Base-by-base conservation (phyloP, 805 yeast genomes). In the Ogataea neopini region DNA sequence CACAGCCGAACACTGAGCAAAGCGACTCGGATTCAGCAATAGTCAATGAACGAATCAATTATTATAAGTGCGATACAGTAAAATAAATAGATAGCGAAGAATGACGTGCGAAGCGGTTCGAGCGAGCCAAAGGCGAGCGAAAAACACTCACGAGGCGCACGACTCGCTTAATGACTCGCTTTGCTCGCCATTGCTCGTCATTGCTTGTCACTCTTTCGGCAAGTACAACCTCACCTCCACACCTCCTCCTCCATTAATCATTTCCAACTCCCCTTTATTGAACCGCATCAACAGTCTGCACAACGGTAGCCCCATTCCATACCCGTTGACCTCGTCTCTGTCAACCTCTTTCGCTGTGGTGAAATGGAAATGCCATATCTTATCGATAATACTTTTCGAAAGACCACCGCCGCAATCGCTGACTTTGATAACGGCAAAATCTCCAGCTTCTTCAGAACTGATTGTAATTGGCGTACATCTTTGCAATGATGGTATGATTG, bases 271-370 rank as follows among this genome's bases (percentile, higher is more conserved):
- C 13, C 68, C 68, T 15, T 54, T 45, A 35, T 64, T 63, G 40
- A 61, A 62, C 23, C 43, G 48, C 2, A 62, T 57, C 40, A 60
- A 55, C 14, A 64, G 57, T 35, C 57, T 60, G 40, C 68, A 63
- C 11, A 64, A 42, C 0, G 68, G 68, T 14, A 64, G 49, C 0
- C 68, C 68, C 66, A 64, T 58, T n/a, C 68, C 68, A 37, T 62
- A 64, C 4, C 68, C 68, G 42, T 56, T 60, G 19, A 64, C 61
- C 45, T 58, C 57, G 48, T 64, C 68, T 30, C 59, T 54, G 35
- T 51, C 47, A 13, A 38, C 44, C 38, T 57, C 59, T 3, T 46
- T 41, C 3, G 56, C 54, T 8, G 68, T 64, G 14, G 68, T 62
- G 46, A 60, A 64, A 41, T 64, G 69, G 44, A 61, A 64, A 15